Evolutionary conservation across 805 yeast species (phyloP), one percentile per base, ranked within the genome.

Genomic region (Candida sakaeoensis): DNA sequence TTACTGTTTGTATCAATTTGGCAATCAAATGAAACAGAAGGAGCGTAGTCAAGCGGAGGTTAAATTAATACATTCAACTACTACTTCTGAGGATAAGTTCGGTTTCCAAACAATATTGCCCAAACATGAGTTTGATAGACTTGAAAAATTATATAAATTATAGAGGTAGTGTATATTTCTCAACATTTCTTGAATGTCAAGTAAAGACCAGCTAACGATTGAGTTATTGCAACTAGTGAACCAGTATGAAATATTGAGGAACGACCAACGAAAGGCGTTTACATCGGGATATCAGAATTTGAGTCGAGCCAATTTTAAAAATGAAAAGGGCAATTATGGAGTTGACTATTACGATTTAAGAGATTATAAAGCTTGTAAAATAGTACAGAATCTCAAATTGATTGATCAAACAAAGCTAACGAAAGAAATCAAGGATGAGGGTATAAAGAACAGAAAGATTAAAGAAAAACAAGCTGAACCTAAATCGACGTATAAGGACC

Each of bases 11-110:
- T 68, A 76, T 54, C 65, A 76, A 36, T 41, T 57, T 39, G 85
- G 82, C 3, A 68, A 72, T 6, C 84, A 79, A 51, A 71, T 83
- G 76, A 56, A 57, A 23, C 49, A 61, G 3, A 63, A 63, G 33
- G 58, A 62, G 36, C 63, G 89, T 47, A 63, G 76, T 1, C 65
- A 60, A 0, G 79, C 75, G 66, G 90, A 83, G 51, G 55, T 63
- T 18, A 65, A 63, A 21, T 68, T 83, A 69, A 77, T 80, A 33
- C 46, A 46, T 13, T 42, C 53, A n/a, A 47, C 43, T 46, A 34
- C 48, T n/a, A 25, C 42, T 7, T 43, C 51, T 4, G 65, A 60
- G 25, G 68, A 66, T 7, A 23, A 28, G 9, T 61, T 61, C 42
- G 66, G 70, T 3, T 78, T 75, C 49, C 57, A 60, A 33, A 75